phyloP scores from a whole-genome alignment of 331 rosid species.

The Quercus tomentella region DNA sequence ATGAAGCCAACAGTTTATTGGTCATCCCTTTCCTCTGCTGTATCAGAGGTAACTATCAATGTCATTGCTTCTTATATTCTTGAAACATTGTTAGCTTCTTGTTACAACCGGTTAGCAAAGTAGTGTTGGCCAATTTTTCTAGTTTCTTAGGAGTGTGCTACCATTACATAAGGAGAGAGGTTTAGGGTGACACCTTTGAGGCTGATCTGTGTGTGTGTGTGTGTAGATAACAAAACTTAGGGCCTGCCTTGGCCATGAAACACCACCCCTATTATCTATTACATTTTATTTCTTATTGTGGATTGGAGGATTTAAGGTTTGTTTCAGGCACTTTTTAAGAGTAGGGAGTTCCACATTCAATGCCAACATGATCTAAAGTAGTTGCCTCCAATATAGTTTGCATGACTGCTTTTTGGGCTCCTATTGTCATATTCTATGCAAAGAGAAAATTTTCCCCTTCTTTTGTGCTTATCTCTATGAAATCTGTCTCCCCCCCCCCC shows the following conservation, averaged over 20 bases:
- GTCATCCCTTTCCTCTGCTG: slow-evolving; percentile 81
- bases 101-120: neutral
- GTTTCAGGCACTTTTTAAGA: neutral
- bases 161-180: neutral
- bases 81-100: neutral
- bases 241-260: neutral
- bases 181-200: neutral
- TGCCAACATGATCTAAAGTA: neutral
- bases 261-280: too few relatives aligned
- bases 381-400: too few relatives aligned
- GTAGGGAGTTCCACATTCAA: neutral
- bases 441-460: too few relatives aligned
- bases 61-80: slow-evolving; percentile 2
- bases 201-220: neutral
- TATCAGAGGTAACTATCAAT: slow-evolving; percentile 68
- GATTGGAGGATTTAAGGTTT: neutral
- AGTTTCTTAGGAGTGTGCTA: neutral
- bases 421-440: too few relatives aligned
- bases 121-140: neutral
- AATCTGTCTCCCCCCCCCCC: too few relatives aligned
- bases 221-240: neutral
- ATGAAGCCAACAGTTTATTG: slow-evolving; percentile 60
- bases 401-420: too few relatives aligned
- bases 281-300: neutral
- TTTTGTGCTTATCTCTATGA: too few relatives aligned